Evolutionary conservation across 78 protist species (phyloP), one percentile per base, ranked within the genome.

Genomic region (Pelomyxa schiedti): DNA sequence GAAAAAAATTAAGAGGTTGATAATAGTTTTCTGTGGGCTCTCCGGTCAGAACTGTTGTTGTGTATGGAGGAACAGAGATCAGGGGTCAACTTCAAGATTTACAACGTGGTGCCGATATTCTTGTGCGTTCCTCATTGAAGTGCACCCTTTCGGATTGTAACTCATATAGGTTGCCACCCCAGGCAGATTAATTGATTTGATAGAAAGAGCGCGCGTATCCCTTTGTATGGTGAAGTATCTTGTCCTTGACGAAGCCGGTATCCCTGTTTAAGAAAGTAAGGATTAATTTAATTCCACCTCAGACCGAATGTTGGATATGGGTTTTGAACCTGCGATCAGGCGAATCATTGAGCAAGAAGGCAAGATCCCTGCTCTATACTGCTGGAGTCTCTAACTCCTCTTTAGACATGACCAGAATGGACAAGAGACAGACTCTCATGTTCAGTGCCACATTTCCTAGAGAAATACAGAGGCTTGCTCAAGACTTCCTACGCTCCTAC

Each of bases 161-260:
- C n/a, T n/a, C n/a, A n/a, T n/a, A n/a, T n/a, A n/a, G n/a, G n/a
- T 95, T 5, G 97, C 98, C 24, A 92, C 99, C 16, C 98, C 99
- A 29, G 98, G 99, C 4, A 97, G 99, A 28, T 83, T 98, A 2
- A 69, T 79, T 24, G 99, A 98, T 86, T 41, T 96, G 58, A 35
- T 95, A 39, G 88, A 91, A 52, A 85, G 98, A 9, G 94, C 93
- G 39, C 32, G 65, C 42, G 88, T 96, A 4, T 38, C 80, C n/a
- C 76, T 97, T 16, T 3, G 75, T 24, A 0, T 29, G n/a, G 63
- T 86, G 42, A 81, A 80, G 72, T 90, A 77, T 78, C 72, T 96
- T 41, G 79, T 89, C 1, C 86, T 95, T 32, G 99, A 98, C 77
- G 99, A 97, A 85, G 99, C 99, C 22, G 99, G 99, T 79, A 83